Base-by-base conservation (phyloP, 176 grass and related monocot species). In the Carex myosuroides region DNA sequence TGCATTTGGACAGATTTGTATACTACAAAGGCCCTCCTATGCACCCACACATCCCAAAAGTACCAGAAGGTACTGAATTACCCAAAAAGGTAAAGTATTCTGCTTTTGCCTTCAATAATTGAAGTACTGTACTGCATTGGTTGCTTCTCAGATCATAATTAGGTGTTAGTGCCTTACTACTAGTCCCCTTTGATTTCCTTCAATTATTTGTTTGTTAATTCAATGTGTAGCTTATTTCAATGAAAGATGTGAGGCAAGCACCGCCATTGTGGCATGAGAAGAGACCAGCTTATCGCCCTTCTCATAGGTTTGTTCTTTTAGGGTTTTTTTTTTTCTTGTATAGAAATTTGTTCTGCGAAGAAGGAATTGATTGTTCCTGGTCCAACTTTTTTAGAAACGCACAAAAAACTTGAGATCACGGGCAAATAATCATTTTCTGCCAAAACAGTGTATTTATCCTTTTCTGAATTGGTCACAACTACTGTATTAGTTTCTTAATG, bases 11-110 rank as follows among this genome's bases (percentile, higher is more conserved):
- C 70, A 89, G 88, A 89, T 79, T 75, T 83, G 84, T 79, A 18
- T 86, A 89, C 69, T 86, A 86, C 69, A 89, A 83, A 77, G 66
- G 44, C 46, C 88, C 88, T 77, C 79, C 78, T 42, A 21, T 58
- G 11, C 88, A 86, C 60, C 64, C 37, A 42, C 88, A 89, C 54
- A 89, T 89, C 20, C n/a, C 88, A 37, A 86, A 61, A 70, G 10
- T 86, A 72, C 79, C 84, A 83, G 24, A 44, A 68, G 88, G 88
- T 57, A 70, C 58, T 52, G 79, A 12, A 21, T 78, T 89, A 64
- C 88, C 84, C 20, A 21, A 82, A 42, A 86, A 89, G 84, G 88
- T 89, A 86, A 46, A 33, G n/a, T 44, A 11, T 50, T 20, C 46
- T 55, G 16, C 46, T 77, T 69, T 52, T 50, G 69, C 52, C 10